Percentiles rank a stretch among this genome's conserved stretches.
phyloP scores from a whole-genome alignment of 225 moss, liverwort and hornwort species.

The Anthoceros angustus region DNA sequence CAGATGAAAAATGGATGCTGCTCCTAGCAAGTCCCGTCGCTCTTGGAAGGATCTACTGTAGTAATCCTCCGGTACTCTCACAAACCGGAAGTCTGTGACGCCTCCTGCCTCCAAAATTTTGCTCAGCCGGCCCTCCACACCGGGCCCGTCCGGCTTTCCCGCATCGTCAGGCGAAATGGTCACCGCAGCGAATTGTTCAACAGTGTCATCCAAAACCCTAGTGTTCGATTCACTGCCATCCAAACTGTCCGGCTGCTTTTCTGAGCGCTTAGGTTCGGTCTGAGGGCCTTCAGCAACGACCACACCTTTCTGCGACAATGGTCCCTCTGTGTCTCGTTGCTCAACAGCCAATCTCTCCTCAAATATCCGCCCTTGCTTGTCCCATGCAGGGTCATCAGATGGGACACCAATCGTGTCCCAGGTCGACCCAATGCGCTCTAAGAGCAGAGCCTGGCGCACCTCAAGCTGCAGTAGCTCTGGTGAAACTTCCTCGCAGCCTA shows the following conservation, averaged over 20 bases:
- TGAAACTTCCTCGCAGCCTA: background rate
- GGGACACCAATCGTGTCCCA: background rate
- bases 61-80: conserved; percentile 59
- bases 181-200: background rate
- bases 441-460: background rate
- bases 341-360: background rate
- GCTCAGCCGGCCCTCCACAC: conserved; percentile 42
- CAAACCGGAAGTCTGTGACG: conserved; percentile 48
- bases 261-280: no score
- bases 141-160: conserved; percentile 9
- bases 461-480: conserved; percentile 3
- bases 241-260: no score
- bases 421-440: background rate
- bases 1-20: conserved; percentile 76
- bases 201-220: background rate
- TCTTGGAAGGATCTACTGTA: conserved; percentile 58
- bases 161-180: background rate
- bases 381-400: background rate
- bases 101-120: conserved; percentile 29
- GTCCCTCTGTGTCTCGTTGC: background rate
- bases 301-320: background rate
- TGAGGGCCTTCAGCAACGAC: background rate
- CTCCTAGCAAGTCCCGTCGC: conserved; percentile 60
- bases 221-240: no score
- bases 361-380: background rate